Percentiles rank a stretch among this genome's conserved stretches.
Evolutionary conservation across 768 basidiomycete genomes (phyloP).

Genomic region (Naganishia vishniacii): DNA sequence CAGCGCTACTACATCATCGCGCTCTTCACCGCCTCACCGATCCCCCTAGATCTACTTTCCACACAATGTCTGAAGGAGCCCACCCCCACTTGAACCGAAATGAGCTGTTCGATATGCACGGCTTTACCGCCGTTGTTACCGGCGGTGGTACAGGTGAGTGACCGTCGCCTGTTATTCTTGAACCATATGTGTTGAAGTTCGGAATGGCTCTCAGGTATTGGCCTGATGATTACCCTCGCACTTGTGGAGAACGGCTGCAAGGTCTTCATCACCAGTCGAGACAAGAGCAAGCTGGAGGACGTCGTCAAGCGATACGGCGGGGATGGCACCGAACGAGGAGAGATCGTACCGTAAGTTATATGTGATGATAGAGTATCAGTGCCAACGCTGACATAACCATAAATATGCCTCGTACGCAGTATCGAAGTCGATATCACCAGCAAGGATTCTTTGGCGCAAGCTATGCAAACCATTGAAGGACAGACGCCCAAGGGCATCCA

Average conservation of each 20-base stretch:
- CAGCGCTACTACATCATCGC: neutral
- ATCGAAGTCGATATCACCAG: constrained; percentile 33
- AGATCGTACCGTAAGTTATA: constrained; percentile 36
- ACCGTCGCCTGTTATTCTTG: neutral
- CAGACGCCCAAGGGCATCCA: constrained; percentile 36
- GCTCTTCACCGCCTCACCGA: too few species aligned
- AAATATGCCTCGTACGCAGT: too few species aligned
- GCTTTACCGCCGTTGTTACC: constrained; percentile 37
- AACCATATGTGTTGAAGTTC: too few species aligned
- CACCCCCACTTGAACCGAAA: constrained; percentile 34
- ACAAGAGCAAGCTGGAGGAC: constrained; percentile 34
- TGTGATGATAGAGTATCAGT: too few species aligned
- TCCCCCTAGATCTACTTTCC: too few species aligned
- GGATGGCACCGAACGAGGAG: constrained; percentile 30
- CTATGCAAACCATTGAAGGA: constrained; percentile 31
- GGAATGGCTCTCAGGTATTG: constrained; percentile 37
- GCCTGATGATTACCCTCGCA: constrained; percentile 37
- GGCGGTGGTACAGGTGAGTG: constrained; percentile 22
- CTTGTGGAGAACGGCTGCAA: constrained; percentile 38
- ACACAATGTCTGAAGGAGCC: constrained; percentile 24
- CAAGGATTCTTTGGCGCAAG: constrained; percentile 32
- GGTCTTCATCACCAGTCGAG: constrained; percentile 36
- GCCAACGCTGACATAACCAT: too few species aligned
- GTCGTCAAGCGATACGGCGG: constrained; percentile 37
- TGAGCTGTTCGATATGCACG: constrained; percentile 36